A percentile compares a stretch with the other conserved stretches of the same genome.
Evolutionary conservation across 78 protist genomes (phyloP).

Genomic region (Polysphondylium violaceum): DNA sequence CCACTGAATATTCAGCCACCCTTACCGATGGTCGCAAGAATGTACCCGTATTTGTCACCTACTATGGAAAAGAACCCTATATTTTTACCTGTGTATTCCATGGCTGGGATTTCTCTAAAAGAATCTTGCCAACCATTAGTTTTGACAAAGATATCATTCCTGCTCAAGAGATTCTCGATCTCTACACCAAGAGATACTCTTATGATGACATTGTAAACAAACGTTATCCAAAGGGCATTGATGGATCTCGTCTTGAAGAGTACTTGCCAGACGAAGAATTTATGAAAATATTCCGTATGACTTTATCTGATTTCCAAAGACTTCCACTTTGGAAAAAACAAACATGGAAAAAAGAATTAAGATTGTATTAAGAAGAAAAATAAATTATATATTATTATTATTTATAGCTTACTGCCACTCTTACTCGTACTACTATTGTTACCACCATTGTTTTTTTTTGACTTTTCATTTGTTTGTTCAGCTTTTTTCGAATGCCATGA

Average conservation of each 20-base stretch:
- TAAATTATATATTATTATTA: too few relatives aligned
- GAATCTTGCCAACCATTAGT: not conserved
- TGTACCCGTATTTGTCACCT: constrained; percentile 35
- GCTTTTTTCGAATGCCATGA: too few relatives aligned
- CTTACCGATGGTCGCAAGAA: constrained; percentile 7
- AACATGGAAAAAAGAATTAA: constrained; percentile 62
- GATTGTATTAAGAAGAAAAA: constrained; percentile 41
- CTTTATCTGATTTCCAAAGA: constrained; percentile 33
- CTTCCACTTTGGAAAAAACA: constrained; percentile 82
- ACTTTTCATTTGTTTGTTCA: too few relatives aligned
- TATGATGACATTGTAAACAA: constrained; percentile 78
- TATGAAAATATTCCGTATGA: constrained; percentile 7
- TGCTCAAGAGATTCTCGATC: constrained; percentile 43
- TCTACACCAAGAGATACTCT: constrained; percentile 72
- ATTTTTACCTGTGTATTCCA: constrained; percentile 79
- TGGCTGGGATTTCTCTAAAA: constrained; percentile 84
- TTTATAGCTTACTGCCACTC: too few relatives aligned
- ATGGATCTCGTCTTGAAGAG: constrained; percentile 72
- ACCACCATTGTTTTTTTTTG: too few relatives aligned
- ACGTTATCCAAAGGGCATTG: constrained; percentile 83
- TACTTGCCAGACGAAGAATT: constrained; percentile 73
- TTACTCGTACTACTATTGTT: too few relatives aligned
- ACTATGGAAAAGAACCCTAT: constrained; percentile 69
- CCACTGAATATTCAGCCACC: constrained; percentile 65
- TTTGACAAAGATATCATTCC: constrained; percentile 27